These are phyloP conservation scores for Candida sithepensis DNA, from an alignment of 805 yeast species.

Conservation along the genomic window DNA sequence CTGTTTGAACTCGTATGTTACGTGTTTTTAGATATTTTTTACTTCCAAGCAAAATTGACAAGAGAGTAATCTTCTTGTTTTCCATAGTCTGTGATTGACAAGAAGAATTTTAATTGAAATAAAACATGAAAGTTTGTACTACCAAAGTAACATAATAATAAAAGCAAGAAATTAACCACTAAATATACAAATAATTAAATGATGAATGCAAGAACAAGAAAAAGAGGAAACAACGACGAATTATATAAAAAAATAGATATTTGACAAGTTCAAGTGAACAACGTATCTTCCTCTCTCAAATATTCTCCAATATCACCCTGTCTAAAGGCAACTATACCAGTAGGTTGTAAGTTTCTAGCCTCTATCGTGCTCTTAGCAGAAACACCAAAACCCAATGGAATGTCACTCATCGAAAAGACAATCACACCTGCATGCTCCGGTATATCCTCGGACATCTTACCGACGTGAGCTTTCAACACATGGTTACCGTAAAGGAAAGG, in stretches of 20 bases:
- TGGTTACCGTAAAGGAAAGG: slow-evolving; percentile 96
- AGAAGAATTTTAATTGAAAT: no score
- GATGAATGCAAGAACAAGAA: not conserved
- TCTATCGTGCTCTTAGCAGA: slow-evolving; percentile 89
- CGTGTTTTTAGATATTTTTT: not conserved
- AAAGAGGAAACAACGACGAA: not conserved
- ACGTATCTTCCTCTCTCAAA: slow-evolving; percentile 94
- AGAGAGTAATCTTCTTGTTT: not conserved
- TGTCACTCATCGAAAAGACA: slow-evolving; percentile 86
- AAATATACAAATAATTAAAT: slow-evolving; percentile 1
- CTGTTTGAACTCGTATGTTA: no score
- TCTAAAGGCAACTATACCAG: slow-evolving; percentile 91
- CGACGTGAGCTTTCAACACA: slow-evolving; percentile 92
- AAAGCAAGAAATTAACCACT: not conserved
- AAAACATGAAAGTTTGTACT: not conserved
- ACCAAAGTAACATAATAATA: not conserved
- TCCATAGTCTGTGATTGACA: no score
- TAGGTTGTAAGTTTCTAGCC: slow-evolving; percentile 84
- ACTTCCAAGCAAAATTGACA: not conserved
- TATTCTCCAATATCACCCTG: slow-evolving; percentile 98
- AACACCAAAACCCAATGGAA: slow-evolving; percentile 94
- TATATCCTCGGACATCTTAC: slow-evolving; percentile 94
- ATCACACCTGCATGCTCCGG: slow-evolving; percentile 98
- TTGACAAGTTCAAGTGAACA: slow-evolving; percentile 62
- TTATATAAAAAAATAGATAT: slow-evolving; percentile 4